Conservation (phyloP, 805 yeast species). For the Candida morakotiae region DNA sequence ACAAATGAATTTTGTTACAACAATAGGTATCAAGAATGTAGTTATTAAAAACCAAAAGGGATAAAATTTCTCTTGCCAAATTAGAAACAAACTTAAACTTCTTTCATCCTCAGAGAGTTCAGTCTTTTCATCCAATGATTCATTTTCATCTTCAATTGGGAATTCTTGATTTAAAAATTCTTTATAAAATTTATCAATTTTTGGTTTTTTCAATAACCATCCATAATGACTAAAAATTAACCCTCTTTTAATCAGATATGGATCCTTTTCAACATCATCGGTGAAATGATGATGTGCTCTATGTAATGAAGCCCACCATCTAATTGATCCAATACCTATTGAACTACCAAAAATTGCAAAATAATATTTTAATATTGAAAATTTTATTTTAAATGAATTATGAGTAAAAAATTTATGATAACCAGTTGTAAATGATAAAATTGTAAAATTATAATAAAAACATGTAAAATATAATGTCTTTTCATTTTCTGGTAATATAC, state of each 20-base stretch:
- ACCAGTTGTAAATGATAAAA: constrained; percentile 39
- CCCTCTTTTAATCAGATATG: constrained; percentile 80
- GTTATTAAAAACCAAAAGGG: constrained; percentile 25
- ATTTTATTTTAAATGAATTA: constrained; percentile 28
- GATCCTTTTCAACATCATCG: constrained; percentile 81
- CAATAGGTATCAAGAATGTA: constrained; percentile 25
- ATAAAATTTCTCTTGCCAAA: constrained; percentile 34
- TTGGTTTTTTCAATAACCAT: constrained; percentile 72
- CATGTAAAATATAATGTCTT: constrained; percentile 25
- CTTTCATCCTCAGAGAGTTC: constrained; percentile 13
- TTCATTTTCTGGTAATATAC: constrained; percentile 23
- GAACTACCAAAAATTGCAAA: constrained; percentile 65
- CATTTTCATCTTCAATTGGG: constrained; percentile 16
- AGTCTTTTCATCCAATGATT: constrained; percentile 7
- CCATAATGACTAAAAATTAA: constrained; percentile 82
- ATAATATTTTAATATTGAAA: constrained; percentile 36
- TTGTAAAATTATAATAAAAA: constrained; percentile 31
- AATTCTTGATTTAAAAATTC: constrained; percentile 36
- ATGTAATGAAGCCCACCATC: constrained; percentile 81
- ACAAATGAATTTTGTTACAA: constrained; percentile 21
- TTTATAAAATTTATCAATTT: constrained; percentile 24
- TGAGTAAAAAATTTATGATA: constrained; percentile 43
- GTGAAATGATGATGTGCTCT: constrained; percentile 86
- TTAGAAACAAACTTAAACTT: constrained; percentile 18
- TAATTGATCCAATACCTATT: constrained; percentile 70